phyloP scores from a whole-genome alignment of 176 grass and related monocot genomes.

The Juncus effusus region DNA sequence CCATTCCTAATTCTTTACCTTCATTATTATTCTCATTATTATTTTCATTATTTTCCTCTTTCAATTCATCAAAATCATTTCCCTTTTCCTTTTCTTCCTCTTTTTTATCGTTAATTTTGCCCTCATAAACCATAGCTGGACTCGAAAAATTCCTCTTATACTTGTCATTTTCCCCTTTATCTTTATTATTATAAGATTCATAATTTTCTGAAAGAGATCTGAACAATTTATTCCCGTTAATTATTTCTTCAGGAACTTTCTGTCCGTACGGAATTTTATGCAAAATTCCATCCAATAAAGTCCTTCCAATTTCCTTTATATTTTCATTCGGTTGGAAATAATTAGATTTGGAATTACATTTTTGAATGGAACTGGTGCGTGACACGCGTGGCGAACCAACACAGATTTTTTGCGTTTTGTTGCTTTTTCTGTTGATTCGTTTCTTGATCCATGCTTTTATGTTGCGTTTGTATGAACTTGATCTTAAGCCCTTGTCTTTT shows the following conservation, averaged over 20 bases:
- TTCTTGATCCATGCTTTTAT: constrained; percentile 33
- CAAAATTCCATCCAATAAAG: constrained; percentile 22
- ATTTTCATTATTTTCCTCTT: constrained; percentile 13
- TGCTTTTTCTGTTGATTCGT: constrained; percentile 17
- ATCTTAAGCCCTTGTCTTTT: constrained; percentile 7
- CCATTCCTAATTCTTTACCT: not conserved
- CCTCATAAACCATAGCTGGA: constrained; percentile 15
- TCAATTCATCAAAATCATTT: not conserved
- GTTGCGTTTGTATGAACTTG: constrained; percentile 5
- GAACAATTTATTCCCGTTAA: constrained; percentile 20
- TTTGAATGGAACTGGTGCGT: not conserved
- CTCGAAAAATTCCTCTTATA: constrained; percentile 18
- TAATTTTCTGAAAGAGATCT: constrained; percentile 27
- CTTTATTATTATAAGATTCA: constrained; percentile 16
- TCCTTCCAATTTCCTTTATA: constrained; percentile 21
- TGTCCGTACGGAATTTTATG: constrained; percentile 28
- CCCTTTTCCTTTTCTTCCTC: constrained; percentile 1
- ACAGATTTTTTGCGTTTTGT: constrained; percentile 6
- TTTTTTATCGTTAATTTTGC: constrained; percentile 8
- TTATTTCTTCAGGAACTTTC: constrained; percentile 27
- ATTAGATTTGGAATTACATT: constrained; percentile 5
- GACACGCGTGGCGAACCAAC: constrained; percentile 14
- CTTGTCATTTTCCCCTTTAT: constrained; percentile 1
- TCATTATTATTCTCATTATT: constrained; percentile 7
- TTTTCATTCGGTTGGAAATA: constrained; percentile 9